phyloP scores from a whole-genome alignment of 108 stramenopile genomes.

The Cyclotella cryptica region DNA sequence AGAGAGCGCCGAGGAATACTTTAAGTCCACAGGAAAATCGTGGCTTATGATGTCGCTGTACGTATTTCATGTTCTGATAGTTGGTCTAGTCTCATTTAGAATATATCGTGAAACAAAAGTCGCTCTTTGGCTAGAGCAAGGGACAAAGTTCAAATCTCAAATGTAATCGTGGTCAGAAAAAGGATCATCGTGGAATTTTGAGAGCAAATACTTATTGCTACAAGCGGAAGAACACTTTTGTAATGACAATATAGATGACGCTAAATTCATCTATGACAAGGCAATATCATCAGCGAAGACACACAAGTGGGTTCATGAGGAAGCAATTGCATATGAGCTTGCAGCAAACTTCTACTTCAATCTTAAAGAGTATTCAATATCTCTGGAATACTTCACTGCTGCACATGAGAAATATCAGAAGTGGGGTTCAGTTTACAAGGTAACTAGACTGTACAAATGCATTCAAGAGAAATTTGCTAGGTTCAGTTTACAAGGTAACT shows the following conservation, averaged over 20 bases:
- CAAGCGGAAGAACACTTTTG: constrained; percentile 29
- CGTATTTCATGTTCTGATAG: not conserved
- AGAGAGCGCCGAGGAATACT: not conserved
- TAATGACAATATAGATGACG: not conserved
- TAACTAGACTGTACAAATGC: too few species aligned
- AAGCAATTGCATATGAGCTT: not conserved
- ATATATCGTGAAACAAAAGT: constrained; percentile 9
- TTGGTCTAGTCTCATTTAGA: constrained; percentile 9
- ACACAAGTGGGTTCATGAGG: constrained; percentile 24
- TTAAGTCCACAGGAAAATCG: not conserved
- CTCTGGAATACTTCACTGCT: not conserved
- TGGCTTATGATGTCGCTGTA: not conserved
- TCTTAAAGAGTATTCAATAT: not conserved
- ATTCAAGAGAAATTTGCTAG: too few species aligned
- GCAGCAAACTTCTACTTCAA: not conserved
- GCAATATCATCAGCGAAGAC: constrained; percentile 18
- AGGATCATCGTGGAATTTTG: constrained; percentile 25
- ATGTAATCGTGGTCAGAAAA: constrained; percentile 3
- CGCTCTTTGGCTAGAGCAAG: not conserved
- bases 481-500: not conserved
- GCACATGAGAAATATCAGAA: not conserved
- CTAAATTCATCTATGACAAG: constrained; percentile 7
- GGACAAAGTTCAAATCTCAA: not conserved
- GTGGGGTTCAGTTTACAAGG: not conserved
- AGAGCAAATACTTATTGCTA: constrained; percentile 16